A percentile compares a stretch with the other conserved stretches of the same genome.
phyloP scores from a whole-genome alignment of 805 yeast species.

The Candida sithepensis region DNA sequence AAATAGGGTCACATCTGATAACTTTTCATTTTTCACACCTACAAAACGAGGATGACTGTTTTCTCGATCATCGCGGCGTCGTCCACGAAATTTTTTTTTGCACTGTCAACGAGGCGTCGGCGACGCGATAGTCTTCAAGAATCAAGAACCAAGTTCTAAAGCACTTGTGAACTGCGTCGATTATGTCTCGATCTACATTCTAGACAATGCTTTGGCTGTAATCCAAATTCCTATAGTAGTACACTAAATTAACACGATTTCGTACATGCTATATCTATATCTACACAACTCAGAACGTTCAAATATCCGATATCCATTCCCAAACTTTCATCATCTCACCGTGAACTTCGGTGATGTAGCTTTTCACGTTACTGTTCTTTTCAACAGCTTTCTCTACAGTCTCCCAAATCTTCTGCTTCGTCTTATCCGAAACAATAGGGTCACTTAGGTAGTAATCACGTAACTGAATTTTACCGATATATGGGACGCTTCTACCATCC shows the following conservation, averaged over 20 bases:
- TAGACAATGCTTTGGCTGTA: too few relatives aligned
- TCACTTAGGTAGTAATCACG: conserved; percentile 59
- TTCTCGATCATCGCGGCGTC: background rate
- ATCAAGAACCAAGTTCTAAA: too few relatives aligned
- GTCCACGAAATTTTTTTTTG: background rate
- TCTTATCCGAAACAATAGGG: conserved; percentile 30
- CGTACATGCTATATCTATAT: background rate
- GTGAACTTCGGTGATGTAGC: conserved; percentile 63
- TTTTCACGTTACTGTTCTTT: conserved; percentile 59
- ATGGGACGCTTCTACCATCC: conserved; percentile 32
- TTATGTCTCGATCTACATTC: too few relatives aligned
- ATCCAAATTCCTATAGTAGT: too few relatives aligned
- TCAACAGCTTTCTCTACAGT: conserved; percentile 55
- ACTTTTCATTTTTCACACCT: background rate
- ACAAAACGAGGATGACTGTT: background rate
- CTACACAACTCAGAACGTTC: background rate
- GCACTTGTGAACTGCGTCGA: background rate
- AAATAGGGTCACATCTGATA: background rate
- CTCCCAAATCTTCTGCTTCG: conserved; percentile 55
- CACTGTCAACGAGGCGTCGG: too few relatives aligned
- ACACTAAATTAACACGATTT: background rate
- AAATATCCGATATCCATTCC: conserved; percentile 68
- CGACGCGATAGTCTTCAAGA: too few relatives aligned
- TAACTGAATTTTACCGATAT: conserved; percentile 66
- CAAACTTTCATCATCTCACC: conserved; percentile 88